phyloP scores from a whole-genome alignment of 257 asterid species.

The Nicotiana tomentosiformis region DNA sequence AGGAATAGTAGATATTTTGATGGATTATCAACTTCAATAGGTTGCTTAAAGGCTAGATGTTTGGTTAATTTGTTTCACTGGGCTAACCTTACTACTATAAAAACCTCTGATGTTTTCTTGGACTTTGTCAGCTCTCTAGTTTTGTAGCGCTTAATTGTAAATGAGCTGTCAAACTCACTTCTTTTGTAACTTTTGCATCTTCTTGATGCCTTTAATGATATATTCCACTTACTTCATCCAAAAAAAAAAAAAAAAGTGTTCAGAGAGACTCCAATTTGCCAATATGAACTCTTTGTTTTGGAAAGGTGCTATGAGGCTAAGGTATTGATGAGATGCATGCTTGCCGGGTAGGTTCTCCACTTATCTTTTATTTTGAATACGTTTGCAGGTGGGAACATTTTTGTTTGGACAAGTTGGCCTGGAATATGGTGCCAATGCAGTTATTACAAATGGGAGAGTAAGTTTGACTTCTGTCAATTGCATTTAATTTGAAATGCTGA shows the following conservation, averaged over 20 bases:
- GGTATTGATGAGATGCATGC: not conserved
- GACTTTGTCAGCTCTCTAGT: too few relatives aligned
- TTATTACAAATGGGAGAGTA: conserved; percentile 98
- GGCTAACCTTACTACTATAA: too few relatives aligned
- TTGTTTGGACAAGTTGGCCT: conserved; percentile 60
- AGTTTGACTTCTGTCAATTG: conserved; percentile 27
- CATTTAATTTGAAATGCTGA: conserved; percentile 2
- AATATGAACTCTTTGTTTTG: not conserved
- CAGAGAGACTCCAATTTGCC: not conserved
- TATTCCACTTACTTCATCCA: too few relatives aligned
- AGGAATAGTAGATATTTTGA: too few relatives aligned
- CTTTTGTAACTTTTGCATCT: too few relatives aligned
- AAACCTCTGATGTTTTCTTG: too few relatives aligned
- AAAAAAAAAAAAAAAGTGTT: not conserved
- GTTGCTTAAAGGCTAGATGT: too few relatives aligned
- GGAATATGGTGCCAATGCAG: conserved; percentile 68
- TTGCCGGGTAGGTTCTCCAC: not conserved
- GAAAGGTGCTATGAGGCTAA: not conserved
- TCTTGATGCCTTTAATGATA: too few relatives aligned
- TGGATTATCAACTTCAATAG: too few relatives aligned
- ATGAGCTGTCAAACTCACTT: too few relatives aligned
- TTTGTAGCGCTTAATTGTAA: too few relatives aligned
- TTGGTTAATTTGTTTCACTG: too few relatives aligned
- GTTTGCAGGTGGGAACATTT: conserved; percentile 75
- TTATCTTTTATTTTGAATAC: conserved; percentile 21